Conservation (phyloP, 2,329 filamentous ascomycete genomes). For the Pseudocercospora macadamiae region DNA sequence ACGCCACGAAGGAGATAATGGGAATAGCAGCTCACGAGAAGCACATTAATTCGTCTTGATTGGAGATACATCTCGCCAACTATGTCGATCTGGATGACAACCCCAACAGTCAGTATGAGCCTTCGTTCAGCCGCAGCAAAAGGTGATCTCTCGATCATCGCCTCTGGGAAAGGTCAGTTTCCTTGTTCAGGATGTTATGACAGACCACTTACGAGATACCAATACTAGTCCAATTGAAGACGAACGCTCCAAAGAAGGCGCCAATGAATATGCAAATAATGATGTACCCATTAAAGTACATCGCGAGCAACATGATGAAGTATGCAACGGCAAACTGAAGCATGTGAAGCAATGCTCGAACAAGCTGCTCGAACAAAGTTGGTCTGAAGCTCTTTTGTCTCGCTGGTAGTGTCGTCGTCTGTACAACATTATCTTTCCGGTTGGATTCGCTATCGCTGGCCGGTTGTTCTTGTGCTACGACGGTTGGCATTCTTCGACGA, state of each 20-base stretch:
- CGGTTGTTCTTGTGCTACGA: not conserved
- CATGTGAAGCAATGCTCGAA: conserved; percentile 70
- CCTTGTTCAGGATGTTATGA: not conserved
- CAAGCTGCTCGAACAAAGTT: conserved; percentile 64
- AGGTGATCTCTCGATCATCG: conserved; percentile 29
- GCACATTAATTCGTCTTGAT: too few relatives aligned
- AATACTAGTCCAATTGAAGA: conserved; percentile 19
- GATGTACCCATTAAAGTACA: conserved; percentile 71
- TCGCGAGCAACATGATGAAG: conserved; percentile 70
- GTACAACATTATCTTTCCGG: not conserved
- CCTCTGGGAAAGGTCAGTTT: conserved; percentile 6
- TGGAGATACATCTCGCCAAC: too few relatives aligned
- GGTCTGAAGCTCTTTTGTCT: conserved; percentile 48
- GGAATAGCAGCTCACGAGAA: too few relatives aligned
- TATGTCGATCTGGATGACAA: too few relatives aligned
- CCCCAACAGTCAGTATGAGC: too few relatives aligned
- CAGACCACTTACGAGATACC: conserved; percentile 9
- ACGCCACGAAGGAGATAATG: too few relatives aligned
- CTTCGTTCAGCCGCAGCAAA: conserved; percentile 30
- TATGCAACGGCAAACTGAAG: conserved; percentile 75
- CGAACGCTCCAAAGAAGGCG: conserved; percentile 69
- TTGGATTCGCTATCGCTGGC: conserved; percentile 9
- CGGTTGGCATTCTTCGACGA: conserved; percentile 7
- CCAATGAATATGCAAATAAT: conserved; percentile 82
- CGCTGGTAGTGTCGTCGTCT: not conserved